Evolutionary conservation across 148 eudicot genomes (phyloP).

Genomic region (Arbutus unedo): DNA sequence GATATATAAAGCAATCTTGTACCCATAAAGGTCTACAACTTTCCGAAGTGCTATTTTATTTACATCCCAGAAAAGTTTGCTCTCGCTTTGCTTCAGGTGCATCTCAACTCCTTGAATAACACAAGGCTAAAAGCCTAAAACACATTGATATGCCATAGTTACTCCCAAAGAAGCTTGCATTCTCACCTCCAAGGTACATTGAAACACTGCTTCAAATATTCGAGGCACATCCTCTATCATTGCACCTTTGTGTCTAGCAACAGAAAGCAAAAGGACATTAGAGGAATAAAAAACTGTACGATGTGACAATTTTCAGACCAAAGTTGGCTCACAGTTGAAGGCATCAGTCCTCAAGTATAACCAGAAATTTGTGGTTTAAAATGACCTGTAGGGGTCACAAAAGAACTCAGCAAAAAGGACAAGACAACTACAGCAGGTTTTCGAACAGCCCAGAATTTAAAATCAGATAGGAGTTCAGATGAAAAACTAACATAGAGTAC

Average conservation of each 20-base stretch:
- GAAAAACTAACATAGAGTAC: too few relatives aligned
- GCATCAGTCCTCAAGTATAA: too few relatives aligned
- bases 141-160: neutral
- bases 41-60: neutral
- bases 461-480: too few relatives aligned
- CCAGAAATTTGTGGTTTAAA: too few relatives aligned
- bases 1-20: too few relatives aligned
- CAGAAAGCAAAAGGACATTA: neutral
- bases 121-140: neutral
- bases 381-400: too few relatives aligned
- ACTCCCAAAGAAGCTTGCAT: conserved; percentile 2
- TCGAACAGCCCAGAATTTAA: too few relatives aligned
- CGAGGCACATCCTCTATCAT: conserved; percentile 93
- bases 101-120: neutral
- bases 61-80: neutral
- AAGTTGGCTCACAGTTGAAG: neutral
- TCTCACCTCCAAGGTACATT: conserved; percentile 90
- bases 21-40: too few relatives aligned
- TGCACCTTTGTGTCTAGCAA: conserved; percentile 67
- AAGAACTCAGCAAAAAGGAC: too few relatives aligned
- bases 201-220: conserved; percentile 94
- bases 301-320: neutral
- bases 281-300: neutral
- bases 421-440: too few relatives aligned
- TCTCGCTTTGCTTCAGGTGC: neutral